A percentile compares a stretch with the other conserved stretches of the same genome.
Conservation (phyloP, 2,329 filamentous ascomycete species). For the Thelonectria rubi region DNA sequence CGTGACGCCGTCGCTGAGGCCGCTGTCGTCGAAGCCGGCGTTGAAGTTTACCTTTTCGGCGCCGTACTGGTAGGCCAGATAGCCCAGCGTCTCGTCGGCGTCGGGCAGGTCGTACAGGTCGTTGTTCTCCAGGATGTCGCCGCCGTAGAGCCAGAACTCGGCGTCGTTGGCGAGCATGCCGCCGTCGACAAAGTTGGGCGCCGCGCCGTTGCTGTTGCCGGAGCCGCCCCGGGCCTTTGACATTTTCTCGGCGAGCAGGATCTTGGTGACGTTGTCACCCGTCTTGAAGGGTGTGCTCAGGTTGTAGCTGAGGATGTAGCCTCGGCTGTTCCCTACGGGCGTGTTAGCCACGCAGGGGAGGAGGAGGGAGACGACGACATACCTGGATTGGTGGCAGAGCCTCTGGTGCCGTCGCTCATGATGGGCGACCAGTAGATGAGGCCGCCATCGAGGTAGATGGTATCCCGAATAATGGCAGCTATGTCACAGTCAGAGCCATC, state of each 20-base stretch:
- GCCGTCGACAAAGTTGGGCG: conserved; percentile 69
- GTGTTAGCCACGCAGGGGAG: too few relatives aligned
- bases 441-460: conserved; percentile 73
- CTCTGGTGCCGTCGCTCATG: conserved; percentile 54
- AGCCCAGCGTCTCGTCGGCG: conserved; percentile 57
- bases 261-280: conserved; percentile 59
- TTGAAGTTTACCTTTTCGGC: conserved; percentile 52
- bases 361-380: conserved; percentile 33
- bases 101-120: conserved; percentile 50
- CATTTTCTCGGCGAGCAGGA: conserved; percentile 56
- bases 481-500: conserved; percentile 34
- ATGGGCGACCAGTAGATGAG: conserved; percentile 62
- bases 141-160: conserved; percentile 72
- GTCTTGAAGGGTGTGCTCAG: conserved; percentile 65
- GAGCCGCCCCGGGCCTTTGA: conserved; percentile 57
- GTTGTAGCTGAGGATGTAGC: conserved; percentile 65
- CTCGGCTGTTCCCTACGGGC: conserved; percentile 58
- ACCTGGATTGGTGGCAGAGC: conserved; percentile 51
- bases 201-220: conserved; percentile 61
- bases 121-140: conserved; percentile 53
- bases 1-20: conserved; percentile 59
- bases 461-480: conserved; percentile 69
- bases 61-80: conserved; percentile 64
- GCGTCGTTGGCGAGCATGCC: conserved; percentile 71
- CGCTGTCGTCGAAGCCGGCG: conserved; percentile 52